A percentile compares a stretch with the other conserved stretches of the same genome.
phyloP scores from a whole-genome alignment of 176 grass and related monocot genomes.

The Urochloa ruziziensis region DNA sequence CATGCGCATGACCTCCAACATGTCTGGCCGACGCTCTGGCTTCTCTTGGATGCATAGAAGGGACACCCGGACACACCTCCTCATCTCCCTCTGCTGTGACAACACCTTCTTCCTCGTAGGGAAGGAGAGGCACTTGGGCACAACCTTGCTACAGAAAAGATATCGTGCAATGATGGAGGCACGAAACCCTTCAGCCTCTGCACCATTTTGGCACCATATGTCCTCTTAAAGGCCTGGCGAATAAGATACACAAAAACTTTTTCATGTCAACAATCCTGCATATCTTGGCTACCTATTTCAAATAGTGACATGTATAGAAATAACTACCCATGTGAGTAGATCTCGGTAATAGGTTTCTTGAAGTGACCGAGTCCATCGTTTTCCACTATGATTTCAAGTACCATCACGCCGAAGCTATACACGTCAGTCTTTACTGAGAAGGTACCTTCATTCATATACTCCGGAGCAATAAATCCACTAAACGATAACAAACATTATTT shows the following conservation, averaged over 20 bases:
- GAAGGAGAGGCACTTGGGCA: slow-evolving; percentile 10
- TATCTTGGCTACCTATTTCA: neutral
- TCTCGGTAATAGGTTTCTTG: neutral
- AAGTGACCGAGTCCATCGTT: slow-evolving; percentile 9
- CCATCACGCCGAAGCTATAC: slow-evolving; percentile 26
- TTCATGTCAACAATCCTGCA: neutral
- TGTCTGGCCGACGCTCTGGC: neutral
- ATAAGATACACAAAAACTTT: neutral
- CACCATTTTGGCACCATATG: neutral
- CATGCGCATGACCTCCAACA: neutral
- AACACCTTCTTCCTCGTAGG: neutral
- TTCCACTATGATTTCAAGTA: slow-evolving; percentile 25
- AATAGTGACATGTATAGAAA: neutral
- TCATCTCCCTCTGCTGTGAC: neutral
- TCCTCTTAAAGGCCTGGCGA: neutral
- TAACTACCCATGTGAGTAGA: slow-evolving; percentile 8
- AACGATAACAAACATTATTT: neutral
- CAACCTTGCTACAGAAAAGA: neutral
- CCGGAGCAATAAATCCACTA: slow-evolving; percentile 26
- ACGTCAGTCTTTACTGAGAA: slow-evolving; percentile 34
- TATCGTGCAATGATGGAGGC: neutral
- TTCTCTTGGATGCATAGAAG: slow-evolving; percentile 25
- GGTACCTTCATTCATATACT: neutral
- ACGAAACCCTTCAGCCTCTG: neutral
- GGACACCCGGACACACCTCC: neutral